phyloP scores from a whole-genome alignment of 2,329 filamentous ascomycete species.

The Ophiognomonia clavigignenti-juglandacearum region DNA sequence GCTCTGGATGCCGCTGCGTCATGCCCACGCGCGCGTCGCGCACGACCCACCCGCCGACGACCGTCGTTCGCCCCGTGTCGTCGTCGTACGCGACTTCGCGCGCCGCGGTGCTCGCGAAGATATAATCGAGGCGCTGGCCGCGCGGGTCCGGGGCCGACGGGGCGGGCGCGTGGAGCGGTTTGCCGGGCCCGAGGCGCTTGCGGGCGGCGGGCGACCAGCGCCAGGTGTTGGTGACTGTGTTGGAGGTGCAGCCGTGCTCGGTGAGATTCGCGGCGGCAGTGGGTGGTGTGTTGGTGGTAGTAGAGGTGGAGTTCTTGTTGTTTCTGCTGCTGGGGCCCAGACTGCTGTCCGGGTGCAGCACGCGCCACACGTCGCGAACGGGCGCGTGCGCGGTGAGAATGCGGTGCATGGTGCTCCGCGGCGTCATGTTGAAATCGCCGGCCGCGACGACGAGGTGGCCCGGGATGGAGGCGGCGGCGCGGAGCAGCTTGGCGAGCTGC shows the following conservation, averaged over 20 bases:
- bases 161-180: constrained; percentile 56
- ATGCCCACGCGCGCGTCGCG: constrained; percentile 70
- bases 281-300: constrained; percentile 65
- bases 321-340: constrained; percentile 67
- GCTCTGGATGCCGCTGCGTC: constrained; percentile 71
- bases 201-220: constrained; percentile 72
- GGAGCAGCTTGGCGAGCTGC: constrained; percentile 88
- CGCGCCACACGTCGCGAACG: constrained; percentile 79
- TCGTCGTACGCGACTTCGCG: constrained; percentile 23
- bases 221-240: constrained; percentile 88
- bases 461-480: constrained; percentile 70
- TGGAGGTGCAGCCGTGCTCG: constrained; percentile 83
- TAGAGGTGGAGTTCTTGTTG: too few relatives aligned
- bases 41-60: constrained; percentile 59
- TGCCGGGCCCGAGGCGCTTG: constrained; percentile 61
- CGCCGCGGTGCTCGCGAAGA: constrained; percentile 65
- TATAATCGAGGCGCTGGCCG: constrained; percentile 90
- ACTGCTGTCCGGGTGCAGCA: constrained; percentile 78
- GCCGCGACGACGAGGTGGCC: constrained; percentile 81
- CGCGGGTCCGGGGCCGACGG: constrained; percentile 61
- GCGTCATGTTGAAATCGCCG: constrained; percentile 97
- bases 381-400: constrained; percentile 75
- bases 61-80: constrained; percentile 8
- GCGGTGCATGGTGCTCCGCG: constrained; percentile 75
- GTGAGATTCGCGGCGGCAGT: constrained; percentile 72